Base-by-base conservation (phyloP, 805 yeast genomes). In the Tanozyma kutaoensis region DNA sequence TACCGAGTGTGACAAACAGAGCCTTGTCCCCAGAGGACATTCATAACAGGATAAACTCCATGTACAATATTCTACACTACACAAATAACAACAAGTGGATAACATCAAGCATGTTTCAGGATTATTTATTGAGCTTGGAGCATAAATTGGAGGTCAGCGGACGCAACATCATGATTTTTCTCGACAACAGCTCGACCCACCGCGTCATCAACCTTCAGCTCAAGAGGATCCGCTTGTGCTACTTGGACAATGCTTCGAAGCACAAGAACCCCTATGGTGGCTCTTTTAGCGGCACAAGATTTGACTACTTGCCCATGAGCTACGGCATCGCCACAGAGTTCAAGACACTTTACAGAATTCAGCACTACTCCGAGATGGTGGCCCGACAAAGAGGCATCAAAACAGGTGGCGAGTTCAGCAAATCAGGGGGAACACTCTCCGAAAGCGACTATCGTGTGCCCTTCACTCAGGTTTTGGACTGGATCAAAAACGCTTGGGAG, bases 261-360 rank as follows among this genome's bases (percentile, higher is more conserved):
- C 58, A 55, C 30, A 55, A 49, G 26, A 55, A 52, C 24, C 57
- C 59, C 0, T 53, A 44, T 36, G 45, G 42, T 24, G 46, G 57
- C 5, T 34, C 43, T 8, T 46, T 38, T 29, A 48, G 63, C 20
- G 73, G 72, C 22, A 53, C 64, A 19, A 68, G 62, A 33, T 51
- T 72, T 27, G 64, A 62, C 37, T 71, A 68, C 39, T 44, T 71
- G 19, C 80, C 80, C 6, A 70, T 72, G 58, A 67, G 62, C 32
- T 71, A 73, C 62, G 81, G 81, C 3, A 67, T 73, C 4, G 56
- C 68, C 22, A 71, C 69, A 31, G 80, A 74, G 38, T 69, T 74
- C 41, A 71, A 70, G 39, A 57, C 71, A 10, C 49, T 67, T 25
- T 74, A 66, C 37, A 58, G 81, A 30, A 51, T 68, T 5, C 72